Conservation (phyloP, 23 red algal genomes). For the Gracilariopsis chorda region DNA sequence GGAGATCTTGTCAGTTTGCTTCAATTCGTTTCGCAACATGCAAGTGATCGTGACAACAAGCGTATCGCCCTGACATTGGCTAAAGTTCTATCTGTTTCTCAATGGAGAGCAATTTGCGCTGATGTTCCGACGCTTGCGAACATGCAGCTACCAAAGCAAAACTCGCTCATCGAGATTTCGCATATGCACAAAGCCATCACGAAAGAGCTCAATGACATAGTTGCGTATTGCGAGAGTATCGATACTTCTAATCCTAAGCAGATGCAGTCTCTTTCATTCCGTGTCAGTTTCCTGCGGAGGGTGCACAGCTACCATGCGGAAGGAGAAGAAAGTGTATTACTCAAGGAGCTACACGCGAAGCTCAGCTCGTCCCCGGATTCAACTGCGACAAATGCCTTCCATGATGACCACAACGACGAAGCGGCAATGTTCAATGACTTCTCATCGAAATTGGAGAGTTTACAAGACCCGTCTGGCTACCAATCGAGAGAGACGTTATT, state of each 20-base stretch:
- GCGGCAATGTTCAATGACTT: constrained; percentile 13
- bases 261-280: constrained; percentile 9
- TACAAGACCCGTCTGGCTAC: background rate
- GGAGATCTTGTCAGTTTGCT: background rate
- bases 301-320: constrained; percentile 54
- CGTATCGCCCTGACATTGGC: constrained; percentile 13
- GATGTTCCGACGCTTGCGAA: constrained; percentile 3
- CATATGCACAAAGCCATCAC: constrained; percentile 56
- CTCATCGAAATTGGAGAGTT: background rate
- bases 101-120: constrained; percentile 19
- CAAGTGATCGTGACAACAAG: background rate
- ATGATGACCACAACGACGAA: constrained; percentile 49
- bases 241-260: constrained; percentile 33
- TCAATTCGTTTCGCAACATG: background rate
- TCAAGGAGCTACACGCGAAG: constrained; percentile 32
- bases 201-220: constrained; percentile 37
- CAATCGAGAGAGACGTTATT: background rate
- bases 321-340: constrained; percentile 50
- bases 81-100: background rate
- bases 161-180: constrained; percentile 40
- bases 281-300: constrained; percentile 42
- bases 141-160: constrained; percentile 28
- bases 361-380: constrained; percentile 3
- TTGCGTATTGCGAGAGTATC: constrained; percentile 41
- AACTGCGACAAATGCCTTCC: background rate